Conservation (phyloP, 2,329 filamentous ascomycete genomes). For the Epichloe amarillans region DNA sequence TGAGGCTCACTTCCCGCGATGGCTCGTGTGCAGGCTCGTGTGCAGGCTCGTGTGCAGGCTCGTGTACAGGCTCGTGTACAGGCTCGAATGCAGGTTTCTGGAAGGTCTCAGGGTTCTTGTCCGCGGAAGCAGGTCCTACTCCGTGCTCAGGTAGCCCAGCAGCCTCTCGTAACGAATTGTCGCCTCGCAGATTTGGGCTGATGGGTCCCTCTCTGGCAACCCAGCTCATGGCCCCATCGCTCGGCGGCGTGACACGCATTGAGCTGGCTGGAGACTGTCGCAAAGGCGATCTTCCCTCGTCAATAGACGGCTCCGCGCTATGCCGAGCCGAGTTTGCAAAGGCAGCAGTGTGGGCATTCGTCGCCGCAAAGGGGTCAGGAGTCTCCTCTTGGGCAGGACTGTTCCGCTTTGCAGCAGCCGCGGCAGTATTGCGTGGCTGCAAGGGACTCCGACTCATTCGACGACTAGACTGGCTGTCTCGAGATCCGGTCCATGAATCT, state of each 20-base stretch:
- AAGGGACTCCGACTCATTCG: conserved; percentile 19
- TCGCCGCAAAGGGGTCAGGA: conserved; percentile 13
- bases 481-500: conserved; percentile 18
- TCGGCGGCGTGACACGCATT: conserved; percentile 16
- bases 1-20: neutral
- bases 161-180: conserved; percentile 20
- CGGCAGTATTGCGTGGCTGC: conserved; percentile 9
- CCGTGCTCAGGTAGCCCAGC: conserved; percentile 7
- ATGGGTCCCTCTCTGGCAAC: conserved; percentile 24
- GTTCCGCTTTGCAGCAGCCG: conserved; percentile 6
- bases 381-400: conserved; percentile 16
- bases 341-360: conserved; percentile 19
- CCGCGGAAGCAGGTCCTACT: conserved; percentile 1
- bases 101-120: conserved; percentile 1
- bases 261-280: conserved; percentile 21
- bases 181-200: conserved; percentile 22
- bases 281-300: conserved; percentile 5
- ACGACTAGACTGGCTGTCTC: conserved; percentile 13
- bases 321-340: conserved; percentile 17
- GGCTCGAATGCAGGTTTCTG: neutral
- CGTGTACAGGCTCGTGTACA: conserved; percentile 8
- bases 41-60: conserved; percentile 6
- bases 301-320: conserved; percentile 10
- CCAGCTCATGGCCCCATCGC: conserved; percentile 32
- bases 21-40: conserved; percentile 10